Percentiles rank a stretch among this genome's conserved stretches.
These are phyloP conservation scores for Lentinula aciculospora DNA, from an alignment of 768 basidiomycete genomes.

Conservation along the genomic window DNA sequence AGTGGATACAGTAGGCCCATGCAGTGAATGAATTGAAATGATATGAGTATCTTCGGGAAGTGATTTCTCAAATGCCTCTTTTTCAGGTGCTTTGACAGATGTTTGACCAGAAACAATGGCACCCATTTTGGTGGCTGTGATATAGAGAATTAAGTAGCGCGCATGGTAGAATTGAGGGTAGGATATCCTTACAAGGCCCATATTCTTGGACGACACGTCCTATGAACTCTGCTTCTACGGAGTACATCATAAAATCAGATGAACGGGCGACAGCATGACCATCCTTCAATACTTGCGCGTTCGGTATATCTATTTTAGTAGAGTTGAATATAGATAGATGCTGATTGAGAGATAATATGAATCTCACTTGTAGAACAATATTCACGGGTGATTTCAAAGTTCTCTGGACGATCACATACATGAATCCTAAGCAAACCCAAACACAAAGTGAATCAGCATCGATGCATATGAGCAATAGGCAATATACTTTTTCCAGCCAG, in stretches of 20 bases:
- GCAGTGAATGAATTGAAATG: slow-evolving; percentile 90
- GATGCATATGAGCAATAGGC: not conserved
- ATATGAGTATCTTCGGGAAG: slow-evolving; percentile 86
- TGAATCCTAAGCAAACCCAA: slow-evolving; percentile 54
- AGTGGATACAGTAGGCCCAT: slow-evolving; percentile 87
- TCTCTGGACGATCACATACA: slow-evolving; percentile 81
- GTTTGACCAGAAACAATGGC: slow-evolving; percentile 96
- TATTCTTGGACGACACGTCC: slow-evolving; percentile 78
- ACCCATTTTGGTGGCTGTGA: slow-evolving; percentile 80
- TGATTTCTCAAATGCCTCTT: slow-evolving; percentile 79
- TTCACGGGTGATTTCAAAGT: slow-evolving; percentile 55
- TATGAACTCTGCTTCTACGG: slow-evolving; percentile 89
- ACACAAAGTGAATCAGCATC: not conserved
- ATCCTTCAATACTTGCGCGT: slow-evolving; percentile 62
- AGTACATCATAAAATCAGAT: slow-evolving; percentile 92
- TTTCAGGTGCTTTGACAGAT: slow-evolving; percentile 94
- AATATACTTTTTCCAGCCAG: slow-evolving; percentile 81
- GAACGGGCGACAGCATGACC: slow-evolving; percentile 86
- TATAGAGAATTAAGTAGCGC: not conserved
- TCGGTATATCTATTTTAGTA: slow-evolving; percentile 42
- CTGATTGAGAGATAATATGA: not conserved
- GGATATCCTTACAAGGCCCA: slow-evolving; percentile 73
- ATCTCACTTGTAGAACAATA: slow-evolving; percentile 51
- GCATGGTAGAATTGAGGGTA: not conserved
- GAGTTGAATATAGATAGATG: not conserved